Evolutionary conservation across 768 basidiomycete genomes (phyloP), one percentile per base, ranked within the genome.

Genomic region (Podaxis rugospora): DNA sequence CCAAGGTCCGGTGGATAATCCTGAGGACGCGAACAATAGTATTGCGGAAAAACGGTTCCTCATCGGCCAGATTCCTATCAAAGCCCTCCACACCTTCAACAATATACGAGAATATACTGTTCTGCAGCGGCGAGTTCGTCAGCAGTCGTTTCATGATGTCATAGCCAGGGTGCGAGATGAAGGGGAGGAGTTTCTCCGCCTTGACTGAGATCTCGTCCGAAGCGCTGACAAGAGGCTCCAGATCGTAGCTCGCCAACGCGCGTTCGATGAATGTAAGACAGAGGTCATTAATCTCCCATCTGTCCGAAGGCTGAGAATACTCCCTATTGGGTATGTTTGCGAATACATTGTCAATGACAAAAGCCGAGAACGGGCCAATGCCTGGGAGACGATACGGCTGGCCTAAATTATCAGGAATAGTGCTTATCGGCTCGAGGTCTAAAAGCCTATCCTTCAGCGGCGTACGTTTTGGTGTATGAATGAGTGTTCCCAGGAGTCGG

Each of bases 291-390:
- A 91, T 87, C 66, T 85, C 80, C 94, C 93, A 98, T 62, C 89
- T 76, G 67, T 98, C 93, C 11, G 84, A 84, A 10, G 85, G 85
- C 35, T 81, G 81, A 2, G 83, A 76, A 67, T 90, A 98, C 62
- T 91, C 93, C 49, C 95, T 81, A 55, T 78, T 81, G 13, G 85
- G 79, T 46, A 92, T 87, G 55, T 88, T 86, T 35, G 88, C 81
- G 64, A 98, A 90, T 2, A 98, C 92, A 51, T 90, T 91, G 66
- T 98, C 94, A 62, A 96, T 75, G 57, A 95, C 89, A 69, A 96
- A 98, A n/a, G 82, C 76, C 10, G 87, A 80, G 72, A 91, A 96
- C 0, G 94, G 93, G 0, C 79, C 84, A 57, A 95, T 84, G 0
- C 94, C 94, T 1, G 90, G 87, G 14, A 86, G 72, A 21, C 94